Evolutionary conservation across 2,329 filamentous ascomycete species (phyloP).

Genomic region (Fusarium albidum): DNA sequence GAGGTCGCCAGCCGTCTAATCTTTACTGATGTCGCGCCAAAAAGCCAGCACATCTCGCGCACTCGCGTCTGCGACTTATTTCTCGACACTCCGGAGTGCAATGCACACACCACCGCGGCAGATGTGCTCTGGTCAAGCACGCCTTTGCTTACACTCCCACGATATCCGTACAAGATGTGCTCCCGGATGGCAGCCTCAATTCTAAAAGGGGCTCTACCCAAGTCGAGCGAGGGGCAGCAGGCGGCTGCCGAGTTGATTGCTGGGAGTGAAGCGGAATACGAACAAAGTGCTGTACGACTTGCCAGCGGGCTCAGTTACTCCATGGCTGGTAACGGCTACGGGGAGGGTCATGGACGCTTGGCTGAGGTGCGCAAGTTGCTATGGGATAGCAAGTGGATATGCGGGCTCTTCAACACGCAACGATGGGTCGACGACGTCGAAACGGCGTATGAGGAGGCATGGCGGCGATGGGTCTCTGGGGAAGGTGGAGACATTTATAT

Average conservation of each 20-base stretch:
- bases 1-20: slow-evolving; percentile 87
- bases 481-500: slow-evolving; percentile 95
- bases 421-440: slow-evolving; percentile 94
- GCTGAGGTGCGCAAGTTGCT: slow-evolving; percentile 81
- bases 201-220: slow-evolving; percentile 85
- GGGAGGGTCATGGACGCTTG: slow-evolving; percentile 72
- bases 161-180: slow-evolving; percentile 99
- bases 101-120: slow-evolving; percentile 96
- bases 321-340: slow-evolving; percentile 52
- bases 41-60: slow-evolving; percentile 90
- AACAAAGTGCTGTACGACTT: slow-evolving; percentile 76
- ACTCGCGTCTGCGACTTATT: slow-evolving; percentile 94
- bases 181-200: slow-evolving; percentile 98
- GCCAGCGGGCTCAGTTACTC: slow-evolving; percentile 70
- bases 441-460: slow-evolving; percentile 85
- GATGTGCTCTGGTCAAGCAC: slow-evolving; percentile 97
- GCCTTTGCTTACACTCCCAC: slow-evolving; percentile 85
- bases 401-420: slow-evolving; percentile 88
- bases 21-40: slow-evolving; percentile 97
- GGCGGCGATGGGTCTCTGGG: slow-evolving; percentile 85
- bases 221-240: slow-evolving; percentile 68
- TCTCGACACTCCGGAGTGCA: slow-evolving; percentile 96
- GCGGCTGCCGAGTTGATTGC: slow-evolving; percentile 82
- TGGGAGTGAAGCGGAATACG: slow-evolving; percentile 81
- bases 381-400: slow-evolving; percentile 84